A percentile compares a stretch with the other conserved stretches of the same genome.
Evolutionary conservation across 306 rosid species (phyloP).

Genomic region (Abrus pulchellus): DNA sequence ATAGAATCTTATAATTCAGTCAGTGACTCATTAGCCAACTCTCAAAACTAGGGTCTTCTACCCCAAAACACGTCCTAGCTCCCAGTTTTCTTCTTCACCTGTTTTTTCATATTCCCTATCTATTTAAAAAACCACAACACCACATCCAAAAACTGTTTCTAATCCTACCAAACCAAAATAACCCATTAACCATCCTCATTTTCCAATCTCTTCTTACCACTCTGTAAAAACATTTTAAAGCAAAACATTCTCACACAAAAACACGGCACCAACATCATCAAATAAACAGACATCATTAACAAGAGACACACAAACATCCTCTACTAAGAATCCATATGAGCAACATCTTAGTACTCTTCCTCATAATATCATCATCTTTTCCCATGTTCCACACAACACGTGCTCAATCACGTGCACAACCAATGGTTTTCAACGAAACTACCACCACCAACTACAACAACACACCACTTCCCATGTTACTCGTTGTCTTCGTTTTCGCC

Average conservation of each 20-base stretch:
- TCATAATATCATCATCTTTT: neutral
- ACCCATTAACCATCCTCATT: neutral
- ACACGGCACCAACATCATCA: neutral
- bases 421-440: neutral
- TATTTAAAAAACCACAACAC: neutral
- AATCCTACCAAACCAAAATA: too few relatives aligned
- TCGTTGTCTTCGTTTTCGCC: neutral
- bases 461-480: slow-evolving; percentile 36
- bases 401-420: slow-evolving; percentile 39
- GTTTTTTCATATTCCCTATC: too few relatives aligned
- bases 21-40: neutral
- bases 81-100: neutral
- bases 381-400: neutral
- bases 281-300: neutral
- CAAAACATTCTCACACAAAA: neutral
- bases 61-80: neutral
- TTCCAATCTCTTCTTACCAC: neutral
- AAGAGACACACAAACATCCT: neutral
- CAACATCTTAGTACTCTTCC: neutral
- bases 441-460: neutral
- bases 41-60: neutral
- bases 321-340: neutral
- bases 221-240: too few relatives aligned
- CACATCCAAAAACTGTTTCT: neutral
- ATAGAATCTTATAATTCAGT: neutral